Evolutionary conservation across 2,329 filamentous ascomycete species (phyloP), one percentile per base, ranked within the genome.

Genomic region (Parastagonospora nodorum): DNA sequence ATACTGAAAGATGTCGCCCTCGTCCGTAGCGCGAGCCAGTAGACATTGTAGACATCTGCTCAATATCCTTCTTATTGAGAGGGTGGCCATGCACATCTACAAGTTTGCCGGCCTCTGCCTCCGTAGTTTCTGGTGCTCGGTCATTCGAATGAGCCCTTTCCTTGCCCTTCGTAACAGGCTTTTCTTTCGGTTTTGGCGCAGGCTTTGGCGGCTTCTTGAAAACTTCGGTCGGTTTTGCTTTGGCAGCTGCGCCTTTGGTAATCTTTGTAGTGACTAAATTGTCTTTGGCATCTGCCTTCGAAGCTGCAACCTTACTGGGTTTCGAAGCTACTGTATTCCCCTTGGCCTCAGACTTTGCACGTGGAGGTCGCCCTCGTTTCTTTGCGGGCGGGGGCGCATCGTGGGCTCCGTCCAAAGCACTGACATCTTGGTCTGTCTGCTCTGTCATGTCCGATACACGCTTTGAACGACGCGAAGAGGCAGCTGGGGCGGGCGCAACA

Each of bases 1-100:
- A 73, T 12, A 73, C 61, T 2, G 69, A 73, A 7, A 72, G 55
- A 37, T 69, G 60, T n/a, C 69, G 64, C n/a, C 69, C 69, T 16
- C 69, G 65, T 15, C 66, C 67, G 31, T 60, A 71, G 28, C 69
- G 58, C 16, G 69, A 69, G 1, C 60, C 61, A 8, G 58, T 55
- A n/a, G 69, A 71, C 6, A 63, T 64, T 5, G 58, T 64, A 6
- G 69, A 72, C 60, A 71, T 68, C 16, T 67, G 61, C 31, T 72
- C 68, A 7, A 73, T 57, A 11, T 70, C 68, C 16, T 66, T 63
- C 39, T 65, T 66, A 29, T 61, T 63, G 28, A 73, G 60, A 10
- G 69, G 68, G 5, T 70, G 69, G 4, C 69, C 69, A 27, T 64
- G 58, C 11, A 51, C 52, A 45, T 72, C 66, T 10, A 73, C 66